These are phyloP conservation scores for Plasmodium falciparum DNA, from an alignment of 169 alveolate species.

Conservation along the genomic window DNA sequence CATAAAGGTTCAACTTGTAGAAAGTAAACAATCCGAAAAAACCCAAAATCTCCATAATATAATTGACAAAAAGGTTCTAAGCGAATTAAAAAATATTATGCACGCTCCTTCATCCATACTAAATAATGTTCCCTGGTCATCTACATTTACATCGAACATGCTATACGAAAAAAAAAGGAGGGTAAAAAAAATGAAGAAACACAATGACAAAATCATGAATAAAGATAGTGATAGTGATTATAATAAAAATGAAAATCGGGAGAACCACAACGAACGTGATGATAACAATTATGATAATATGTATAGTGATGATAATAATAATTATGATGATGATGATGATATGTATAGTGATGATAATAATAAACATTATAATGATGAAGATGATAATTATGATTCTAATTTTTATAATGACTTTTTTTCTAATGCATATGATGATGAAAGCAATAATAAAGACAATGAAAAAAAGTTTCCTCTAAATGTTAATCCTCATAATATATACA, in stretches of 20 bases:
- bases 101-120: slow-evolving; percentile 28
- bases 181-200: not conserved
- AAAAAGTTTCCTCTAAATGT: slow-evolving; percentile 34
- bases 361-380: slow-evolving; percentile 9
- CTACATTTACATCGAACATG: slow-evolving; percentile 35
- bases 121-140: slow-evolving; percentile 55
- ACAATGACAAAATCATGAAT: not conserved
- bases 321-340: slow-evolving; percentile 4
- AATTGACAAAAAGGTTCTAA: slow-evolving; percentile 32
- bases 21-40: slow-evolving; percentile 6
- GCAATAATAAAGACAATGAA: slow-evolving; percentile 13
- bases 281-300: slow-evolving; percentile 19
- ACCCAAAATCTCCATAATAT: not conserved
- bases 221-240: not conserved
- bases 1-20: slow-evolving; percentile 26
- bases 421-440: slow-evolving; percentile 10
- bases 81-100: slow-evolving; percentile 35
- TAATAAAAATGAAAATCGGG: not conserved
- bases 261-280: slow-evolving; percentile 1
- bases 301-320: not conserved
- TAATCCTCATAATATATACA: slow-evolving; percentile 31
- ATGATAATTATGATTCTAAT: slow-evolving; percentile 17
- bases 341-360: not conserved
- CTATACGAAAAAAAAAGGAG: slow-evolving; percentile 9
- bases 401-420: slow-evolving; percentile 10